phyloP scores from a whole-genome alignment of 495 filamentous ascomycete species.

The Hypoxylon lienhwacheense region DNA sequence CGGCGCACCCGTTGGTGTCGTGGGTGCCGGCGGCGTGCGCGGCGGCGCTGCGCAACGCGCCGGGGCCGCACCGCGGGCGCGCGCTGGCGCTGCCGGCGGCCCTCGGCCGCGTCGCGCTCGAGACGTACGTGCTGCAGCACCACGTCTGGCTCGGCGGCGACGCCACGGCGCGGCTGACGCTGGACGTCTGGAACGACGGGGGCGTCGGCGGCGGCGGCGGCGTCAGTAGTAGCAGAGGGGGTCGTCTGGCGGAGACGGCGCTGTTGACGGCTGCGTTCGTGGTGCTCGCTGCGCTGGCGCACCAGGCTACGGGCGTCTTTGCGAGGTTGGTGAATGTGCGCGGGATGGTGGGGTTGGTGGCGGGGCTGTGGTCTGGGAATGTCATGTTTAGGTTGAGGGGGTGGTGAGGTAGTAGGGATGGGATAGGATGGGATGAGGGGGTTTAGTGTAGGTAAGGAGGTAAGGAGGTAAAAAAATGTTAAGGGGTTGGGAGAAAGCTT shows the following conservation, averaged over 20 bases:
- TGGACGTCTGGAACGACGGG: constrained; percentile 47
- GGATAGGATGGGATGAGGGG: no score
- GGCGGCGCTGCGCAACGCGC: constrained; percentile 55
- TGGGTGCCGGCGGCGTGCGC: constrained; percentile 57
- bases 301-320: constrained; percentile 12
- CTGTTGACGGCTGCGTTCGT: constrained; percentile 27
- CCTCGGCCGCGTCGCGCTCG: constrained; percentile 58
- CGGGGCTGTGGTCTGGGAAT: neutral
- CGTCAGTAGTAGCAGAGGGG: no score
- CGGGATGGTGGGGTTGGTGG: constrained; percentile 1
- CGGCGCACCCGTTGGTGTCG: constrained; percentile 56
- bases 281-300: constrained; percentile 15
- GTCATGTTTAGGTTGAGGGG: neutral
- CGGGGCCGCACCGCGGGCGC: constrained; percentile 42
- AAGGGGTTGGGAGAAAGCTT: no score
- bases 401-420: neutral
- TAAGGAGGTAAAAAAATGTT: no score
- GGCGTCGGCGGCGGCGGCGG: no score
- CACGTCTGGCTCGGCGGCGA: constrained; percentile 67
- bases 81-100: constrained; percentile 54
- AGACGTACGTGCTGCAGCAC: constrained; percentile 62
- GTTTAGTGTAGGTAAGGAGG: no score
- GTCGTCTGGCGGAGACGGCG: constrained; percentile 20
- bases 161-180: constrained; percentile 54
- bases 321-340: constrained; percentile 2